phyloP scores from a whole-genome alignment of 2,329 filamentous ascomycete genomes.

The Beauveria caledonica region DNA sequence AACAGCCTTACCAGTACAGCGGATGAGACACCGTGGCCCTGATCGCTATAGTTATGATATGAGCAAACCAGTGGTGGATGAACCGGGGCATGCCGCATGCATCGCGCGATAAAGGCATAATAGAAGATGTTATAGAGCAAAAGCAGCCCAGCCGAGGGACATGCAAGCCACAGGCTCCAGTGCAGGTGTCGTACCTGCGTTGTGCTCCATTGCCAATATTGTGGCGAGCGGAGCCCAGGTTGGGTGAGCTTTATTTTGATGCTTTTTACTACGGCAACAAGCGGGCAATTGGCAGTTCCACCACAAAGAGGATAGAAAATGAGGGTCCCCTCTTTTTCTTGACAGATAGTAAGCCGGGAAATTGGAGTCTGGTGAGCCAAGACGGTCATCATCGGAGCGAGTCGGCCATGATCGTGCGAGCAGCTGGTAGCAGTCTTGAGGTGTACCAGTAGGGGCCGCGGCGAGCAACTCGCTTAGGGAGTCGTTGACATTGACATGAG shows the following conservation, averaged over 20 bases:
- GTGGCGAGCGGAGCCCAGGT: background rate
- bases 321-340: background rate
- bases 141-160: background rate
- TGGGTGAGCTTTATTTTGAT: background rate
- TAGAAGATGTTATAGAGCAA: too few species aligned
- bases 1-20: background rate
- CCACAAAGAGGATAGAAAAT: background rate
- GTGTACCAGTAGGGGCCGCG: too few species aligned
- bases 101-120: background rate
- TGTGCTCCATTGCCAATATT: slow-evolving; percentile 3
- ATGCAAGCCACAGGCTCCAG: slow-evolving; percentile 1
- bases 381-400: background rate
- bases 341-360: background rate
- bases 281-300: background rate
- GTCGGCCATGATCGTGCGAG: background rate
- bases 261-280: background rate
- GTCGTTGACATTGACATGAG: background rate
- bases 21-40: too few species aligned
- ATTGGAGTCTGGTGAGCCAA: background rate
- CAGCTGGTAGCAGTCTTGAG: background rate
- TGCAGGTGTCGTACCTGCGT: slow-evolving; percentile 1
- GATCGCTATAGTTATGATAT: too few species aligned
- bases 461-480: too few species aligned
- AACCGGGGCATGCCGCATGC: background rate
- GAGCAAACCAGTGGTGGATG: background rate